Base-by-base conservation (phyloP, 1,284 basidiomycete genomes). In the Heterobasidion occidentale region DNA sequence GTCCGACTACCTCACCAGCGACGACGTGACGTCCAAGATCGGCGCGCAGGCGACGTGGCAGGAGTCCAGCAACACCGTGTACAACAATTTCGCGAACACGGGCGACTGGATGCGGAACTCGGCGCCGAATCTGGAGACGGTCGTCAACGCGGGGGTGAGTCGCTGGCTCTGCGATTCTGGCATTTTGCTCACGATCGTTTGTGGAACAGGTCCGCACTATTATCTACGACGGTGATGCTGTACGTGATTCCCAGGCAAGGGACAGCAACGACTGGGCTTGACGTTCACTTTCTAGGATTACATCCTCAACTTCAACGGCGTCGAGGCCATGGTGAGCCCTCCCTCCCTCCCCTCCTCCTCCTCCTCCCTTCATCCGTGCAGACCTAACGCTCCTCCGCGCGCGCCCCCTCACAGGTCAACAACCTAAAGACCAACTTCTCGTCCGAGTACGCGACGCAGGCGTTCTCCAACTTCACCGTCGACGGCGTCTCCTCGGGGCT, bases 61-160 rank as follows among this genome's bases (percentile, higher is more conserved):
- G 42, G 66, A 72, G 59, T 73, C 73, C 1, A 83, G 74, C 64
- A 49, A 64, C 36, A 60, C 70, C 7, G 77, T 85, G 2, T 84
- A 82, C 62, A 62, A 61, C 56, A 81, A 84, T 62, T 85, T 86
- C 59, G 77, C 78, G 2, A 60, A 63, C 9, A 82, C 80, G 12
- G 83, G 82, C 35, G 83, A 86, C 58, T 84, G 81, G 82, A 84
- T 84, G 82, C 71, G 76, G 49, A 83, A 77, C 64, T 80, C 78
- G 9, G 66, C 75, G 12, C 79, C 77, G 1, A 62, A 79, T 58
- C 68, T 85, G 19, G 81, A 84, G 65, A 74, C 70, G 27, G 81
- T 85, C 7, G 80, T 86, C 60, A 74, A 84, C 58, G 74, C 81
- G 48, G 81, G 82, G 7, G 81, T 84, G 77, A 20, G 52, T 46